These are phyloP conservation scores for Scheffersomyces illinoinensis DNA, from an alignment of 1,139 yeast species.

Conservation along the genomic window DNA sequence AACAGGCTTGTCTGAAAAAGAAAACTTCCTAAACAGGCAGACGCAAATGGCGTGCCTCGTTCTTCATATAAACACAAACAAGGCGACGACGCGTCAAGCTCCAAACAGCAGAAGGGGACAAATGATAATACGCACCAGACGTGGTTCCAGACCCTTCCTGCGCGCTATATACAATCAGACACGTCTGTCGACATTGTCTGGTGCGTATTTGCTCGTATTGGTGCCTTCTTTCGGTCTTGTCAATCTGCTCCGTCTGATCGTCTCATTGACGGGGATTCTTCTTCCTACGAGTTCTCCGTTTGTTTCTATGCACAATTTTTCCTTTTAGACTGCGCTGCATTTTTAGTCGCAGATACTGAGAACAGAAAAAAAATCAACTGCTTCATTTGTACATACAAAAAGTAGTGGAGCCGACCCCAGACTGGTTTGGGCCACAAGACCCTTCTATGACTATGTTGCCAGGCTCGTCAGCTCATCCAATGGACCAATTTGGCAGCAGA, in stretches of 20 bases:
- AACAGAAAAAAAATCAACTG: not conserved
- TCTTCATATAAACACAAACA: not conserved
- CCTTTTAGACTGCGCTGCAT: not conserved
- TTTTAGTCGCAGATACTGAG: not conserved
- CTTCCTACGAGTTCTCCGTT: not conserved
- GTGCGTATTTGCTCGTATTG: not conserved
- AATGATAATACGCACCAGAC: not conserved
- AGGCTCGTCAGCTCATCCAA: not conserved
- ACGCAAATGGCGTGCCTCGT: not conserved
- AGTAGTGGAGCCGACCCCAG: not conserved
- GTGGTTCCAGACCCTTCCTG: not conserved
- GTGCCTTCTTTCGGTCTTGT: not conserved
- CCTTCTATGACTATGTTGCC: not conserved
- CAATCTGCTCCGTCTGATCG: not conserved
- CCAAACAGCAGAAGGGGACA: not conserved
- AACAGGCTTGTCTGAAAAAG: not conserved
- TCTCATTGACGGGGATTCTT: no score
- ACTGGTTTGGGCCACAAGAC: not conserved
- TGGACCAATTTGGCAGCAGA: not conserved
- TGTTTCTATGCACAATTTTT: not conserved
- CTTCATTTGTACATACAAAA: not conserved
- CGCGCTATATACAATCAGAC: not conserved
- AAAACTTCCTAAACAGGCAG: not conserved
- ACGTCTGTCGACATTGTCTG: not conserved
- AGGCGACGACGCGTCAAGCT: not conserved